Evolutionary conservation across 2,329 filamentous ascomycete species (phyloP), one percentile per base, ranked within the genome.

Genomic region (Colletotrichum godetiae): DNA sequence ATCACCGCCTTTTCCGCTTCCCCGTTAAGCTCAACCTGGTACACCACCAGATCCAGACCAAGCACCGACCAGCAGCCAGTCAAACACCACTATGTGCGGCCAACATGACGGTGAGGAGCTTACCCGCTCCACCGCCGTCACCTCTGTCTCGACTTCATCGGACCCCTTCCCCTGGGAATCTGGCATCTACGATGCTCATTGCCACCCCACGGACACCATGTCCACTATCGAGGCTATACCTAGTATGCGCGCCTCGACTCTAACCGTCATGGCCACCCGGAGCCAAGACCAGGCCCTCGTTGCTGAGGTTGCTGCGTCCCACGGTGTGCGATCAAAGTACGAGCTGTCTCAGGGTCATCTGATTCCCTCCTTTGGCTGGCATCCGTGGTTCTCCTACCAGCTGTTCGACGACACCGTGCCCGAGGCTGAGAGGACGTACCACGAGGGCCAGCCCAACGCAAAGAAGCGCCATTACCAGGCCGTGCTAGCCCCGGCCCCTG

Each of bases 371-470:
- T 96, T 95, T 82, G 94, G 94, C 24, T 95, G 94, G 93, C 94
- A 97, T 80, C 94, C 94, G 1, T 97, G 94, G 94, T 96, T 95
- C 81, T 93, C 93, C 1, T 87, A 96, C 80, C 91, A 94, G 76
- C 87, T 97, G 77, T 94, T 91, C 78, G 88, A 92, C 78, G 91
- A 94, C 80, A 81, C 79, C 3, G 52, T 63, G 10, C 65, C 67
- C 24, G 79, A 79, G 49, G 35, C 79, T 35, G 77, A 78, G 59
- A 79, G 81, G 37, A 86, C 84, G 0, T 87, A 84, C 72, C 80
- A 81, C 67, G 68, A 78, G 66, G 35, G 68, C 24, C 66, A 60
- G 19, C 37, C 79, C 60, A 68, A 79, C 70, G 83, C 88, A 77
- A 88, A 88, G 84, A 73, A 77, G 75, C 73, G 80, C 7, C 93